Evolutionary conservation across 2,329 filamentous ascomycete species (phyloP).

Genomic region (Aspergillus sp.): DNA sequence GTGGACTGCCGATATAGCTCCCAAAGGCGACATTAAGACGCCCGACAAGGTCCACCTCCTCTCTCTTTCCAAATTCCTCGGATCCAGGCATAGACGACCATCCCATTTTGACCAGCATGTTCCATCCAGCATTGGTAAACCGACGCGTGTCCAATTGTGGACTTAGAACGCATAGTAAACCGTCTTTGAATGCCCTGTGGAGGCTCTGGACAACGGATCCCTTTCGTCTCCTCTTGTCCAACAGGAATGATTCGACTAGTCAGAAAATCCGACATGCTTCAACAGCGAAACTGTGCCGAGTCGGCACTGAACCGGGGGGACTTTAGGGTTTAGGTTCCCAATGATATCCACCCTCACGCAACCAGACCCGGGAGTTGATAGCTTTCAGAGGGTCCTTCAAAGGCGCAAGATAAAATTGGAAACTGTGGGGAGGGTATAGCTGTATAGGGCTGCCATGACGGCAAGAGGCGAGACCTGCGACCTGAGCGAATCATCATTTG

Average conservation of each 20-base stretch:
- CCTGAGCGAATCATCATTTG: constrained; percentile 6
- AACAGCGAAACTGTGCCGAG: constrained; percentile 54
- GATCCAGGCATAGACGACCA: constrained; percentile 41
- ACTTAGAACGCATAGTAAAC: constrained; percentile 38
- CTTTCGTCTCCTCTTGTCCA: constrained; percentile 24
- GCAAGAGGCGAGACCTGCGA: constrained; percentile 31
- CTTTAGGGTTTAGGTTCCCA: constrained; percentile 96
- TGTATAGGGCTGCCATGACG: constrained; percentile 43
- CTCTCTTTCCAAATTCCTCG: constrained; percentile 36
- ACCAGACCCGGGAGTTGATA: constrained; percentile 21
- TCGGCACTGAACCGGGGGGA: constrained; percentile 52
- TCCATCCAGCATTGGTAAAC: constrained; percentile 46
- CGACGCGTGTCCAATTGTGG: constrained; percentile 37
- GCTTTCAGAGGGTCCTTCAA: constrained; percentile 32
- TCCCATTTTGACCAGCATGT: constrained; percentile 56
- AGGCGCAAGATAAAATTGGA: constrained; percentile 60
- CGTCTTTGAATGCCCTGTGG: constrained; percentile 32
- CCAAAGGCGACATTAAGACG: constrained; percentile 43
- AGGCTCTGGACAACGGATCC: constrained; percentile 38
- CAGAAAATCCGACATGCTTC: constrained; percentile 58
- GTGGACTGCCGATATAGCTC: constrained; percentile 20
- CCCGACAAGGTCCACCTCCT: constrained; percentile 43
- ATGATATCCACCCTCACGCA: constrained; percentile 51
- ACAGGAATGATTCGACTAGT: constrained; percentile 46
- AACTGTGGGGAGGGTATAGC: constrained; percentile 64